Base-by-base conservation (phyloP, 495 filamentous ascomycete species). In the Penicillium silybi region DNA sequence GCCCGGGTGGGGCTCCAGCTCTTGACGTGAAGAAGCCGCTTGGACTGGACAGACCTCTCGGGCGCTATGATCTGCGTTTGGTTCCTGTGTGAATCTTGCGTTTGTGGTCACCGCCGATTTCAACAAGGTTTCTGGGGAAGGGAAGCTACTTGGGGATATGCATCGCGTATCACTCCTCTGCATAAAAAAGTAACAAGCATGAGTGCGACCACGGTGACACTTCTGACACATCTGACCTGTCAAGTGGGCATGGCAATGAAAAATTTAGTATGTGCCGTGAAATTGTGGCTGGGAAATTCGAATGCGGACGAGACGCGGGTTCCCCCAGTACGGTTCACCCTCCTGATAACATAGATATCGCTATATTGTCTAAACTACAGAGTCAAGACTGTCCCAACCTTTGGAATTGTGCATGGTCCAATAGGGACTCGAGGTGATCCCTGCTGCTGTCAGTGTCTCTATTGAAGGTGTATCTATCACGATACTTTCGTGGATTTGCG, bases 241-340 rank as follows among this genome's bases (percentile, higher is more conserved):
- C 47, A 7, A 26, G 16, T 16, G 16, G 37, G 22, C 16, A 39
- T 23, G 15, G 9, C 42, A 22, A 13, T 23, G 32, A 39, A 15
- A 13, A 18, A 22, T 18, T 19, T 15, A 26, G 19, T 15, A 7
- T 1, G 15, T 25, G 6, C 18, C 5, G 6, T 20, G 27, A 23
- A 16, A 22, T 6, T 13, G 50, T 46, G 52, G 46, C 52, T 54
- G 41, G 52, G 41, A 49, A 54, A 44, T 49, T 37, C 32, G 6
- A 23, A 41, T 39, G 41, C 44, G 29, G 46, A 40, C 44, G 44
- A 48, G 44, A 15, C 42, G 20, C 26, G 9, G 23, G 29, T 10
- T 47, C 19, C 13, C 16, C n/a, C 2, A 1, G n/a, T 26, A 8
- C 16, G 15, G 9, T 32, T 11, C 11, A 32, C 29, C 3, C 8